Evolutionary conservation across 2,329 filamentous ascomycete genomes (phyloP), one percentile per base, ranked within the genome.

Genomic region (Sporothrix schenckii): DNA sequence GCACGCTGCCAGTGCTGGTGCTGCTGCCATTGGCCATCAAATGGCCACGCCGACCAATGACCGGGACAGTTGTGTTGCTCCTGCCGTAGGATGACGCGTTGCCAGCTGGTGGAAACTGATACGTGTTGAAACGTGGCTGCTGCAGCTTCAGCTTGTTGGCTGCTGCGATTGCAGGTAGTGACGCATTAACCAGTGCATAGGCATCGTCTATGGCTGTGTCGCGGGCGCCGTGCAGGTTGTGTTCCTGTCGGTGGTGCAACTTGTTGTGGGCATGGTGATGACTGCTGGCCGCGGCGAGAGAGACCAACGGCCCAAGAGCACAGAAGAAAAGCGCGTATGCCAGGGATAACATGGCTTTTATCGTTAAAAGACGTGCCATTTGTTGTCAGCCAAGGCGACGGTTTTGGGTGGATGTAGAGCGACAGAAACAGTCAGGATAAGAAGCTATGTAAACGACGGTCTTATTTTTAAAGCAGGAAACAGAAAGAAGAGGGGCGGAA

Each of bases 71-170:
- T n/a, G 50, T 21, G 50, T 53, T 53, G 9, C 41, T 14, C 3
- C 41, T 14, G 10, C 41, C 41, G 7, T 44, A 30, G 27, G 27
- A 30, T 30, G 27, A 30, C 27, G 27, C 27, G 27, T 30, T 30
- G 27, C 27, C 27, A 30, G 27, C 27, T 30, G 27, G 10, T 9
- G 50, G 50, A n/a, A 53, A 53, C 11, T 11, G 50, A n/a, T n/a
- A n/a, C 9, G 19, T 53, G 11, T 53, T 53, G n/a, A 53, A 53
- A n/a, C n/a, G 50, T 53, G 52, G 52, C 52, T 54, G 24, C 52
- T 54, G 52, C 52, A 54, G 52, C 52, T 54, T 54, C 52, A 54
- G 6, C 4, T 16, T 13, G 52, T 54, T 54, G 7, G 52, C 52
- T 4, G 52, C 52, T 24, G 52, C 52, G 30, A 54, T 54, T 24